Evolutionary conservation across 305 asterid genomes (phyloP), one percentile per base, ranked within the genome.

Genomic region (Solanum hybrid): DNA sequence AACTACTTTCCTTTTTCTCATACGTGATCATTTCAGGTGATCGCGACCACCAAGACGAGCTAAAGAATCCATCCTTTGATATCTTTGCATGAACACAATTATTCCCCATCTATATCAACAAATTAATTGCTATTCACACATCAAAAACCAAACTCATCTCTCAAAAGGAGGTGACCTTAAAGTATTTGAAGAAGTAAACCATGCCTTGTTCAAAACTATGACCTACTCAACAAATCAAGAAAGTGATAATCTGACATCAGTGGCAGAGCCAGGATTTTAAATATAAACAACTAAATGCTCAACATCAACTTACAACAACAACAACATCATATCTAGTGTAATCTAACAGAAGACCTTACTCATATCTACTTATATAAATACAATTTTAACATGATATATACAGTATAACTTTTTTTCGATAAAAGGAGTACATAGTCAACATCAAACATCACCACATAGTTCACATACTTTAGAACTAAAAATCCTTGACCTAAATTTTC

Each of bases 51-150:
- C 94, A 91, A 5, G 86, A 88, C 10, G 92, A 88, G 89, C 90
- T 41, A 72, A 93, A 86, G 79, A 93, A 90, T 13, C 93, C 93
- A 89, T 90, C 90, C 86, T 91, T 93, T 2, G 92, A 79, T n/a
- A 89, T 75, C 88, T 88, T 93, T 88, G 76, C 91, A 77, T 90
- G 31, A 88, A 93, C 93, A 91, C 96, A 94, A 86, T 33, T 78
- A 79, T 94, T 94, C 82, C 96, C 96, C 96, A 94, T 94, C 91
- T 89, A 84, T 87, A 77, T 12, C 45, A 38, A 26, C 73, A 83
- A 45, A 84, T 3, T 45, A 41, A 82, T 15, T 4, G 87, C n/a
- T 38, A 38, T 38, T 81, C 68, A 79, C 85, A 24, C n/a, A 82
- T 82, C 36, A 27, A 27, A 27, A 27, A 82, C 26, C 37, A 82